Percentiles rank a stretch among this genome's conserved stretches.
Conservation (phyloP, 1,284 basidiomycete genomes). For the Sporisorium exsertum region DNA sequence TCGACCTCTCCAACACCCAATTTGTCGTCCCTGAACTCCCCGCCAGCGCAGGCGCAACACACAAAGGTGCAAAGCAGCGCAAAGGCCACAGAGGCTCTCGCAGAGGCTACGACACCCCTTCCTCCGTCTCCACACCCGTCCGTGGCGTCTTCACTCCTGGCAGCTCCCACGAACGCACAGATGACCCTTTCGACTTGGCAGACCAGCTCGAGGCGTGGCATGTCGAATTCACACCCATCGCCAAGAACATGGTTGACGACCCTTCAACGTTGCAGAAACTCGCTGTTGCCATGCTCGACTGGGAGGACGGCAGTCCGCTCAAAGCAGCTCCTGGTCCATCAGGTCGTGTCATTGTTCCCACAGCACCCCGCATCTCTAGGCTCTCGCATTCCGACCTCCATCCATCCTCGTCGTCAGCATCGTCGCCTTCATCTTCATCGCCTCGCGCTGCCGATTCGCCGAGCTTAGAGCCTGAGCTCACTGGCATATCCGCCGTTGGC, state of each 20-base stretch:
- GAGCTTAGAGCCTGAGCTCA: constrained; percentile 1
- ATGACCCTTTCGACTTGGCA: constrained; percentile 43
- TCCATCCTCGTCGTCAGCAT: constrained; percentile 26
- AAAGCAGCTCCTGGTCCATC: constrained; percentile 28
- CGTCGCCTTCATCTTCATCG: constrained; percentile 27
- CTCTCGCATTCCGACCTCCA: constrained; percentile 11
- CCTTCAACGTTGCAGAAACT: constrained; percentile 30
- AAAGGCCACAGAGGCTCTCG: constrained; percentile 41
- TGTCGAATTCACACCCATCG: constrained; percentile 63
- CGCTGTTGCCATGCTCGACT: constrained; percentile 51
- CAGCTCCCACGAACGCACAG: constrained; percentile 41
- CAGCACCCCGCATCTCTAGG: constrained; percentile 17
- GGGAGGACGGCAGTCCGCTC: constrained; percentile 45
- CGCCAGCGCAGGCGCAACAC: constrained; percentile 35
- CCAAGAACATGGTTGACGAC: constrained; percentile 58
- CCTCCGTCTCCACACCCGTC: constrained; percentile 22
- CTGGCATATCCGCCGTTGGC: constrained; percentile 53
- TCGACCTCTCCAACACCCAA: constrained; percentile 51
- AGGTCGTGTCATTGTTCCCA: constrained; percentile 32
- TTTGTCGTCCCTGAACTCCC: constrained; percentile 51
- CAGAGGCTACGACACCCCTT: constrained; percentile 39
- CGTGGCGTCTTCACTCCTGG: constrained; percentile 41
- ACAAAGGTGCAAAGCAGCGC: constrained; percentile 30
- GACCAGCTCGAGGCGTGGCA: constrained; percentile 67
- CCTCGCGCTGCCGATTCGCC: constrained; percentile 25